These are phyloP conservation scores for Cruciata laevipes DNA, from an alignment of 257 asterid genomes.

Conservation along the genomic window DNA sequence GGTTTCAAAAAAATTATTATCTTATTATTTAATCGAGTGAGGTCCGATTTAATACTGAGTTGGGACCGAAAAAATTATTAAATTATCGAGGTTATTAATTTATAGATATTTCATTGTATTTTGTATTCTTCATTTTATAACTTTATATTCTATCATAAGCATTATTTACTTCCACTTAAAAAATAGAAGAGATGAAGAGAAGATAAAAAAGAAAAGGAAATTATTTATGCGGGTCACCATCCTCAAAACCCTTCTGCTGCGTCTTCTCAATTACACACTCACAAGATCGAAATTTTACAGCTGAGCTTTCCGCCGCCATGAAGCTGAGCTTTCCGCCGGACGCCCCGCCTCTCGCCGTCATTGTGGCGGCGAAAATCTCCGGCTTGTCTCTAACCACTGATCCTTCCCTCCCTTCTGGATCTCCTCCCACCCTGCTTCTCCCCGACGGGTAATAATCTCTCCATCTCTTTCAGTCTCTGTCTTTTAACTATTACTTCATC, in stretches of 20 bases:
- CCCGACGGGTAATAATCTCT: slow-evolving; percentile 39
- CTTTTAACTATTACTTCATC: background rate
- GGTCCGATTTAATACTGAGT: too few species aligned
- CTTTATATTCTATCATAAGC: too few species aligned
- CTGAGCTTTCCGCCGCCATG: slow-evolving; percentile 11
- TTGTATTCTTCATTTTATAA: too few species aligned
- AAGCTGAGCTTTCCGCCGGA: slow-evolving; percentile 40
- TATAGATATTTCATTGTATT: too few species aligned
- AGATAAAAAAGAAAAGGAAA: background rate
- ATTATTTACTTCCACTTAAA: too few species aligned
- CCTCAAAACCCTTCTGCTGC: background rate
- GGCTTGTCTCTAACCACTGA: slow-evolving; percentile 37
- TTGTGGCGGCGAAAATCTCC: slow-evolving; percentile 69
- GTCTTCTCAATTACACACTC: background rate
- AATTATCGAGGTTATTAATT: too few species aligned
- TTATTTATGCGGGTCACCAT: background rate
- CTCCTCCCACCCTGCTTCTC: slow-evolving; percentile 45
- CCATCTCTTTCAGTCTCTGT: background rate
- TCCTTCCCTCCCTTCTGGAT: slow-evolving; percentile 42
- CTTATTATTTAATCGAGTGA: too few species aligned
- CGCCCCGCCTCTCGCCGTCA: slow-evolving; percentile 59
- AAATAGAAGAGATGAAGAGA: background rate
- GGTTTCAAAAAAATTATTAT: too few species aligned
- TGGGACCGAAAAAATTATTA: too few species aligned
- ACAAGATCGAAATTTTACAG: background rate